Evolutionary conservation across 805 yeast species (phyloP).

Genomic region (Wickerhamomyces xylosicus): DNA sequence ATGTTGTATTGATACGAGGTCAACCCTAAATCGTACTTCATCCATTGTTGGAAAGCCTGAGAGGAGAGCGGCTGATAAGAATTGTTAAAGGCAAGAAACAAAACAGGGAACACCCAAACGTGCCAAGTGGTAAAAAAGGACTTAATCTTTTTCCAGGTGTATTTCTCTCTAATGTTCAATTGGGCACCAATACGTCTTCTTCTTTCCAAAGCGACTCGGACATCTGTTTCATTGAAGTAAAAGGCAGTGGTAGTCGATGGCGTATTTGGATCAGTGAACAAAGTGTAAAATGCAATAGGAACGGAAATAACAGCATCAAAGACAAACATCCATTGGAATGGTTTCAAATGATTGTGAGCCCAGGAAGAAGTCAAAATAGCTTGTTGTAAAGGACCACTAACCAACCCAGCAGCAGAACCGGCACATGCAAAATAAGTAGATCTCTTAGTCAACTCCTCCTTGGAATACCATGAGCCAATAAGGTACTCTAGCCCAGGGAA

Average conservation of each 20-base stretch:
- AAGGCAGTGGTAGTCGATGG: slow-evolving; percentile 34
- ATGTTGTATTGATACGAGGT: slow-evolving; percentile 26
- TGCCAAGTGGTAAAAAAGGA: slow-evolving; percentile 39
- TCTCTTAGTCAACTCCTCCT: slow-evolving; percentile 26
- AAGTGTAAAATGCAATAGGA: slow-evolving; percentile 33
- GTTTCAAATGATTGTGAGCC: slow-evolving; percentile 18
- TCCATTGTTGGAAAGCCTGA: slow-evolving; percentile 38
- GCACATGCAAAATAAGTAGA: slow-evolving; percentile 24
- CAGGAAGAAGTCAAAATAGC: slow-evolving; percentile 18
- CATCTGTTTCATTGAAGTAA: slow-evolving; percentile 32
- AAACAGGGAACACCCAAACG: slow-evolving; percentile 29
- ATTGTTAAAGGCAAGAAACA: slow-evolving; percentile 11
- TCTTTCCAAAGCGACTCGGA: slow-evolving; percentile 36
- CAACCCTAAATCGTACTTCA: slow-evolving; percentile 25
- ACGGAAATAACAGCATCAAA: slow-evolving; percentile 32
- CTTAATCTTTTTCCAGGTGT: slow-evolving; percentile 29
- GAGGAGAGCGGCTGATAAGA: slow-evolving; percentile 21
- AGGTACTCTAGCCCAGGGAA: slow-evolving; percentile 40
- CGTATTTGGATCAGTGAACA: slow-evolving; percentile 34
- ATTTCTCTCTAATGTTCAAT: slow-evolving; percentile 29
- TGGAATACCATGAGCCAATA: slow-evolving; percentile 27
- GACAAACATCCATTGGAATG: slow-evolving; percentile 37
- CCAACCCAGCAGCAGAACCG: slow-evolving; percentile 25
- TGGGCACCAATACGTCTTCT: slow-evolving; percentile 31
- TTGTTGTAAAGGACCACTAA: slow-evolving; percentile 30